These are phyloP conservation scores for Tulasnella sp. DNA, from an alignment of 768 basidiomycete genomes.

Conservation along the genomic window DNA sequence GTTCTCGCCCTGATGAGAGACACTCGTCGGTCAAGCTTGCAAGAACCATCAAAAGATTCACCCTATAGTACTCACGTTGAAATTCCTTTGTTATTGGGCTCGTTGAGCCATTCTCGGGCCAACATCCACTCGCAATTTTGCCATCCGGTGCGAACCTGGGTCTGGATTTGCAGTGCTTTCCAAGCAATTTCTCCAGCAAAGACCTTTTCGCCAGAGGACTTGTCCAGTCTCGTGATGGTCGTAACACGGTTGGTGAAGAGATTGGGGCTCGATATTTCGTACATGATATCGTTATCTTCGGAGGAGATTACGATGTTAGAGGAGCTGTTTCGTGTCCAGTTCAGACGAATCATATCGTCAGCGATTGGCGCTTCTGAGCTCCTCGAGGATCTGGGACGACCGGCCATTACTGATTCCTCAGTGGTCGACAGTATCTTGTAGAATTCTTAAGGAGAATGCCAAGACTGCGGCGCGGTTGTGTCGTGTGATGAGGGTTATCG, in stretches of 20 bases:
- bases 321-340: slow-evolving; percentile 13
- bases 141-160: background rate
- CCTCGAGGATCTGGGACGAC: background rate
- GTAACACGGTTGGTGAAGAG: background rate
- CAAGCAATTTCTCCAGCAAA: slow-evolving; percentile 20
- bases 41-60: background rate
- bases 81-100: background rate
- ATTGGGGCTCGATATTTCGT: slow-evolving; percentile 16
- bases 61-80: background rate
- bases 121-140: slow-evolving; percentile 8
- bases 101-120: background rate
- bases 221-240: background rate
- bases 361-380: background rate
- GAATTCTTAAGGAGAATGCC: no score
- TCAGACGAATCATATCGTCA: slow-evolving; percentile 4
- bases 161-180: background rate
- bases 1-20: background rate
- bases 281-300: slow-evolving; percentile 10
- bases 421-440: no score
- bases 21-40: background rate
- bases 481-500: no score
- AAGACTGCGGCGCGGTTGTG: no score
- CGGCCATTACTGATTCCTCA: background rate
- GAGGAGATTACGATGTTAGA: slow-evolving; percentile 16
- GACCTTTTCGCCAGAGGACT: background rate